phyloP scores from a whole-genome alignment of 2,329 filamentous ascomycete species.

The Calonectria ilicicola region DNA sequence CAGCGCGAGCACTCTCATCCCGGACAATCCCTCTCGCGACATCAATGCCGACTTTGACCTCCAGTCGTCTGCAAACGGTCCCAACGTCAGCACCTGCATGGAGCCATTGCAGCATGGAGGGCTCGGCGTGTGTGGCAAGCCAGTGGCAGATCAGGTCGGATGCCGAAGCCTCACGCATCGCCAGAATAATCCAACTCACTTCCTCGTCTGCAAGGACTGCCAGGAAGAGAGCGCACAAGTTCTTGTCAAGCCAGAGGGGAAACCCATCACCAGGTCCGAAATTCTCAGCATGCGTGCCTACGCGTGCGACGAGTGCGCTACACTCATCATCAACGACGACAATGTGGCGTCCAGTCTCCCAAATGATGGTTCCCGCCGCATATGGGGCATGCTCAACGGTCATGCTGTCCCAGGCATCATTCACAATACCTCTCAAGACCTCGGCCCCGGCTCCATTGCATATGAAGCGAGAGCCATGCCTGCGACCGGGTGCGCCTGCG shows the following conservation, averaged over 20 bases:
- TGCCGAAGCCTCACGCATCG: slow-evolving; percentile 35
- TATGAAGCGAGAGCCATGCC: slow-evolving; percentile 27
- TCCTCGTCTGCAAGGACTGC: slow-evolving; percentile 42
- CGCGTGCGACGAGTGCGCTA: slow-evolving; percentile 48
- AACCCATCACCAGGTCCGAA: slow-evolving; percentile 33
- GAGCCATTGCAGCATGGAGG: slow-evolving; percentile 31
- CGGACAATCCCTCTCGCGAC: slow-evolving; percentile 26
- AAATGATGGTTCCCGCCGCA: slow-evolving; percentile 27
- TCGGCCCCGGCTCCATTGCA: not conserved
- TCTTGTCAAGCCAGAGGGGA: slow-evolving; percentile 26
- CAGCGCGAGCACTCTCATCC: slow-evolving; percentile 10
- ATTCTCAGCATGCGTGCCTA: slow-evolving; percentile 51
- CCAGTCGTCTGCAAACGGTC: not conserved
- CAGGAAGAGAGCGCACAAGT: slow-evolving; percentile 28
- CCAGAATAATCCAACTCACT: slow-evolving; percentile 24
- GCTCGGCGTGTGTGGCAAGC: slow-evolving; percentile 21
- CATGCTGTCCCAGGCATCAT: slow-evolving; percentile 43
- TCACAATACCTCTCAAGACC: not conserved
- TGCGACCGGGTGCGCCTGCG: slow-evolving; percentile 54
- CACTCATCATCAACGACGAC: slow-evolving; percentile 1
- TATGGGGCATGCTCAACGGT: slow-evolving; percentile 43
- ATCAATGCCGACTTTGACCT: slow-evolving; percentile 29
- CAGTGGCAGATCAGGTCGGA: not conserved
- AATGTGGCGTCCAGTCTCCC: slow-evolving; percentile 17
- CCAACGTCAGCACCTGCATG: slow-evolving; percentile 11